Conservation (phyloP, 495 filamentous ascomycete species). For the Penicillium desertorum region DNA sequence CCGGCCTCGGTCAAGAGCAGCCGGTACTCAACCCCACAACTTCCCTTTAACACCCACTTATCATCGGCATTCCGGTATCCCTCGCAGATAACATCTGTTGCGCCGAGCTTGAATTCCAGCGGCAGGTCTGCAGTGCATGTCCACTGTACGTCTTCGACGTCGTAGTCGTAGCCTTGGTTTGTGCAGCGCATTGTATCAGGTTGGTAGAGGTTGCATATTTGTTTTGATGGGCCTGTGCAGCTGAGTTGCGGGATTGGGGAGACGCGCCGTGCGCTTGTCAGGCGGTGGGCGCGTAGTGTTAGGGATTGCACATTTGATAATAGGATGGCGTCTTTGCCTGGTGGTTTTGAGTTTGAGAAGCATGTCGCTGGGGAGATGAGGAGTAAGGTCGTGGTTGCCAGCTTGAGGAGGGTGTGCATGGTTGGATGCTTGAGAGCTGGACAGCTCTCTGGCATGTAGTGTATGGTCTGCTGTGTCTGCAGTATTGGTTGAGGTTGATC, state of each 20-base stretch:
- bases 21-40: constrained; percentile 91
- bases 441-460: background rate
- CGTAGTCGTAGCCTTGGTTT: constrained; percentile 74
- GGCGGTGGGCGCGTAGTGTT: constrained; percentile 63
- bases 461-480: background rate
- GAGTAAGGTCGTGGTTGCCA: constrained; percentile 25
- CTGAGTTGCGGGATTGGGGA: constrained; percentile 76
- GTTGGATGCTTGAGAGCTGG: background rate
- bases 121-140: constrained; percentile 80
- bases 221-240: constrained; percentile 68
- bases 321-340: constrained; percentile 61
- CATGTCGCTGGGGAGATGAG: constrained; percentile 29
- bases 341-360: constrained; percentile 33
- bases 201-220: constrained; percentile 59
- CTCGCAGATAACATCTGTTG: constrained; percentile 91
- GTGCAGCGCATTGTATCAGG: constrained; percentile 84
- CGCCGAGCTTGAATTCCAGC: constrained; percentile 79
- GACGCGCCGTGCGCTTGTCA: constrained; percentile 75
- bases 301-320: constrained; percentile 76
- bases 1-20: constrained; percentile 79
- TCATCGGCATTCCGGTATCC: constrained; percentile 77
- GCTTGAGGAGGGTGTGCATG: constrained; percentile 7
- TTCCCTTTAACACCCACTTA: constrained; percentile 80
- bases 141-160: constrained; percentile 77
- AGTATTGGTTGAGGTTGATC: background rate